These are phyloP conservation scores for Aspergillus pseudoviridinutans DNA, from an alignment of 2,329 filamentous ascomycete genomes.

Conservation along the genomic window DNA sequence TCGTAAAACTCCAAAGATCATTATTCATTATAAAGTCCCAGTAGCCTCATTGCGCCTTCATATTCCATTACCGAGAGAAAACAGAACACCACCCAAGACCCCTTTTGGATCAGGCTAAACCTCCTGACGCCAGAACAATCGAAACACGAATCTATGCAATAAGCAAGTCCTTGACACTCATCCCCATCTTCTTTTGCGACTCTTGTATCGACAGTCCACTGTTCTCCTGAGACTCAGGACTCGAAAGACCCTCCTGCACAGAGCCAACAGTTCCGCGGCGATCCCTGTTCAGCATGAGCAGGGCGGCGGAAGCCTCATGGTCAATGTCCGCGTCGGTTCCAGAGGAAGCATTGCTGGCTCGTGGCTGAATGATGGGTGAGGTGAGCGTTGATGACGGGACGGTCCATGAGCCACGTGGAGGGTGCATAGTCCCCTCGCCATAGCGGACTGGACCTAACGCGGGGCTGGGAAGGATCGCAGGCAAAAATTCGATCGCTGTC, in stretches of 20 bases:
- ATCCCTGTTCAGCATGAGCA: constrained; percentile 84
- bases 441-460: constrained; percentile 28
- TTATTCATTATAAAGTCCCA: background rate
- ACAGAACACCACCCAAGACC: background rate
- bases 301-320: constrained; percentile 77
- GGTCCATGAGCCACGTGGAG: constrained; percentile 20
- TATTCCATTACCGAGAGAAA: background rate
- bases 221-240: constrained; percentile 5
- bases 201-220: constrained; percentile 7
- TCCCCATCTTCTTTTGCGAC: constrained; percentile 40
- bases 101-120: background rate
- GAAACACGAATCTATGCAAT: constrained; percentile 38
- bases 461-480: constrained; percentile 35
- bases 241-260: constrained; percentile 20
- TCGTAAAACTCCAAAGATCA: background rate
- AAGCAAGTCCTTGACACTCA: constrained; percentile 55
- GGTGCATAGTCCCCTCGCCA: constrained; percentile 18
- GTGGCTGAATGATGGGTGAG: constrained; percentile 23
- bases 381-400: constrained; percentile 14
- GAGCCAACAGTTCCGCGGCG: constrained; percentile 51
- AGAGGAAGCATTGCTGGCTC: constrained; percentile 40
- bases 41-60: background rate
- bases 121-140: background rate
- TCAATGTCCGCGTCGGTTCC: constrained; percentile 55
- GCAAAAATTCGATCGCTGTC: constrained; percentile 21